These are phyloP conservation scores for Pachysandra terminalis DNA, from an alignment of 164 flowering plant species.

Conservation along the genomic window DNA sequence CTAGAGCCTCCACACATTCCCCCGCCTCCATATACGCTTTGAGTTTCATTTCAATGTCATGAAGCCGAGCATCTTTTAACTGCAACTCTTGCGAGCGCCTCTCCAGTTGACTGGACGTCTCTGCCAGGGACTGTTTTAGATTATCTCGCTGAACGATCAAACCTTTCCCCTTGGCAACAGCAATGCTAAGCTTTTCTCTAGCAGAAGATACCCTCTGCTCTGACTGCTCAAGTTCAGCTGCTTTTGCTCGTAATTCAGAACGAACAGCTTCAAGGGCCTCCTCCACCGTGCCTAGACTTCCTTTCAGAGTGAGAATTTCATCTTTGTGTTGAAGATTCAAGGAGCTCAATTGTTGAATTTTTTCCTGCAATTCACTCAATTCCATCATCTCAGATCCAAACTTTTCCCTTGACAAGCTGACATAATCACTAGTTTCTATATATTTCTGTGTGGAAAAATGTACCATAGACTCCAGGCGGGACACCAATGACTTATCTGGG, in stretches of 20 bases:
- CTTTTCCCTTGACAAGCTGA: slow-evolving; percentile 36
- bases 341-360: slow-evolving; percentile 37
- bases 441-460: slow-evolving; percentile 51
- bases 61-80: slow-evolving; percentile 55
- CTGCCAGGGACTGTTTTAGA: slow-evolving; percentile 78
- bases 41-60: slow-evolving; percentile 67
- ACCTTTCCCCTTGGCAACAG: slow-evolving; percentile 97
- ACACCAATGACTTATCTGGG: slow-evolving; percentile 28
- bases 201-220: slow-evolving; percentile 83
- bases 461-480: slow-evolving; percentile 44
- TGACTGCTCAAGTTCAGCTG: slow-evolving; percentile 74
- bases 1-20: slow-evolving; percentile 96
- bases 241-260: slow-evolving; percentile 54
- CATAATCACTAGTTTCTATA: slow-evolving; percentile 38
- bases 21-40: slow-evolving; percentile 82
- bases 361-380: slow-evolving; percentile 42
- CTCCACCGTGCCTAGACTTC: slow-evolving; percentile 46
- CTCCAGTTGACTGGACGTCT: slow-evolving; percentile 68
- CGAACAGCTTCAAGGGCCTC: slow-evolving; percentile 33
- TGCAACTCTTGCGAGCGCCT: slow-evolving; percentile 69
- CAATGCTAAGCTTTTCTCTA: slow-evolving; percentile 93
- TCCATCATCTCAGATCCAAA: slow-evolving; percentile 34
- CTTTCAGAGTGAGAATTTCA: slow-evolving; percentile 52
- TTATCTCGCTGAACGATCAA: slow-evolving; percentile 84
- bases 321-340: slow-evolving; percentile 41